A percentile compares a stretch with the other conserved stretches of the same genome.
Evolutionary conservation across 2,329 filamentous ascomycete genomes (phyloP).

Genomic region (Xylariaceae sp.): DNA sequence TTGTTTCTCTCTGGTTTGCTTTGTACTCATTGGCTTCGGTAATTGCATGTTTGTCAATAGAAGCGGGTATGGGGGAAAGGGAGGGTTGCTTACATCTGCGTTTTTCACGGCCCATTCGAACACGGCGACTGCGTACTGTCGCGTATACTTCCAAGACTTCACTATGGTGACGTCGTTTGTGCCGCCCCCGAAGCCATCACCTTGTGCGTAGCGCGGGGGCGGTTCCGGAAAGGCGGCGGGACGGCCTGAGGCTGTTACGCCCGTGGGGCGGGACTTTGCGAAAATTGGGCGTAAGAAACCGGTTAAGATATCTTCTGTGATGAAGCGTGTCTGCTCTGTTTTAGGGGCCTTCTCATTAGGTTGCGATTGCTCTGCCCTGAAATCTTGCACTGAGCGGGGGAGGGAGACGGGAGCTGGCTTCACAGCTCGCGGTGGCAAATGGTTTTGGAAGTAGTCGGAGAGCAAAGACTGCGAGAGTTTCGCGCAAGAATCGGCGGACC

Average conservation of each 20-base stretch:
- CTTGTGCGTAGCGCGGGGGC: slow-evolving; percentile 35
- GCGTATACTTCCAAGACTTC: slow-evolving; percentile 60
- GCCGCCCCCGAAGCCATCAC: slow-evolving; percentile 30
- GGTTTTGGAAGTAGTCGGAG: slow-evolving; percentile 10
- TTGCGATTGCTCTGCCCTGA: background rate
- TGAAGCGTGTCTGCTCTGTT: slow-evolving; percentile 34
- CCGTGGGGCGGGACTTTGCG: slow-evolving; percentile 48
- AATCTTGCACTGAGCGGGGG: slow-evolving; percentile 1
- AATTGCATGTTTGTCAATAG: background rate
- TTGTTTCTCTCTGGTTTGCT: background rate
- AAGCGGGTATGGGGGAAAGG: background rate
- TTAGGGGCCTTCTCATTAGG: background rate
- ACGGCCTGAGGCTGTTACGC: slow-evolving; percentile 54
- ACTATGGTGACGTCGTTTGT: slow-evolving; percentile 37
- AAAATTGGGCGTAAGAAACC: slow-evolving; percentile 66
- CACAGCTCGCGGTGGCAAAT: background rate
- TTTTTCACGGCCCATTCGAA: slow-evolving; percentile 57
- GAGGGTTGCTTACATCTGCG: slow-evolving; percentile 42
- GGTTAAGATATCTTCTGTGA: slow-evolving; percentile 56
- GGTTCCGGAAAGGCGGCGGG: slow-evolving; percentile 46
- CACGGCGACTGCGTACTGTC: slow-evolving; percentile 49
- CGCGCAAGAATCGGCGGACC: slow-evolving; percentile 21
- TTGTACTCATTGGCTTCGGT: background rate
- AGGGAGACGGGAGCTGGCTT: background rate
- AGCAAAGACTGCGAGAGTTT: slow-evolving; percentile 20